Base-by-base conservation (phyloP, 2,329 filamentous ascomycete genomes). In the Hortaea werneckii region DNA sequence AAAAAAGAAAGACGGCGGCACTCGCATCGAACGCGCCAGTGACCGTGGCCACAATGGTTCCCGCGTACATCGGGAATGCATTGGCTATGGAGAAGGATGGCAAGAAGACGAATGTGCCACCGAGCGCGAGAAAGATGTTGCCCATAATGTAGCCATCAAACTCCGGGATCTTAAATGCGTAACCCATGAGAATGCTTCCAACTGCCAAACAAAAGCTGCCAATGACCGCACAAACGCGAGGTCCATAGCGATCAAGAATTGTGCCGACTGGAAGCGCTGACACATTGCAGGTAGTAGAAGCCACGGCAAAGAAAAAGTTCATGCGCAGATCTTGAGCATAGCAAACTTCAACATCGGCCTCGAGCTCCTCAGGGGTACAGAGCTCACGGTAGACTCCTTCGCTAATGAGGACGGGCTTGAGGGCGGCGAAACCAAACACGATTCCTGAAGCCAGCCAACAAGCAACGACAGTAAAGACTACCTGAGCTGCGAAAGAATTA, bases 301-400 rank as follows among this genome's bases (percentile, higher is more conserved):
- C 88, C 37, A 88, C 77, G 5, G 87, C 94, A 71, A 95, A 95
- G 85, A 94, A 94, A 54, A 95, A 71, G 63, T 95, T 95, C 46
- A 95, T 75, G 48, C 72, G 62, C 45, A 79, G 62, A 54, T 78
- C 76, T 56, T 82, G 79, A 49, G 72, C 70, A 50, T 74, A 77
- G 59, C 79, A 82, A 12, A 77, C 69, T 46, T 69, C 67, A 1
- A 72, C 67, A 3, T 68, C 69, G 4, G 70, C 60, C 1, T 73
- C 64, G 13, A 78, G 47, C 58, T 78, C 73, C 41, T 75, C 63
- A 44, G 68, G 50, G 5, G 72, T 75, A 58, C 86, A 92, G 30
- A 73, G 65, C 42, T 85, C 73, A 37, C 71, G 71, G 63, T 88
- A 90, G 7, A 85, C 82, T 2, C 80, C 80, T 61, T 88, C 82